Percentiles rank a stretch among this genome's conserved stretches.
These are phyloP conservation scores for Solanum infundibuliforme DNA, from an alignment of 257 asterid species.

Conservation along the genomic window DNA sequence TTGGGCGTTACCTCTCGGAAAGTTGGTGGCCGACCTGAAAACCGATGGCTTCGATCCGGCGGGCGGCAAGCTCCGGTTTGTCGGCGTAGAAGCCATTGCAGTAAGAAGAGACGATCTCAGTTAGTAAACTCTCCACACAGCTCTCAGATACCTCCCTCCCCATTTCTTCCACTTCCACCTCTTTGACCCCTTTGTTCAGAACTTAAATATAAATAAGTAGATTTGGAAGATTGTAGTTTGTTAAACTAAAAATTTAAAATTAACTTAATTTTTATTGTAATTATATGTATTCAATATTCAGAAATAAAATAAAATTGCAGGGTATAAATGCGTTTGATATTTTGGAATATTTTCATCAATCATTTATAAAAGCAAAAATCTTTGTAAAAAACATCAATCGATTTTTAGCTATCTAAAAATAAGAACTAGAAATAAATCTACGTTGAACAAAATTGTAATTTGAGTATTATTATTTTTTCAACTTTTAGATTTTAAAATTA, in stretches of 20 bases:
- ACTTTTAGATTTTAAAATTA: neutral
- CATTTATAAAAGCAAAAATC: neutral
- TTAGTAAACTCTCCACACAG: slow-evolving; percentile 84
- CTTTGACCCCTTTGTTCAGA: neutral
- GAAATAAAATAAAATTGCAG: neutral
- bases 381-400: neutral
- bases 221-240: neutral
- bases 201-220: neutral
- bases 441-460: neutral
- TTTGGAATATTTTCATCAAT: neutral
- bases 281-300: neutral
- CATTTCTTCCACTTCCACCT: slow-evolving; percentile 14
- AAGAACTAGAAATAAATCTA: too few relatives aligned
- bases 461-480: neutral
- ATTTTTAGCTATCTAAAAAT: neutral
- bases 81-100: slow-evolving; percentile 72
- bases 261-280: neutral
- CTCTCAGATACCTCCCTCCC: slow-evolving; percentile 83
- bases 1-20: slow-evolving; percentile 47
- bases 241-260: neutral
- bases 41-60: slow-evolving; percentile 92
- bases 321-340: neutral
- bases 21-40: slow-evolving; percentile 95
- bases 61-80: slow-evolving; percentile 95
- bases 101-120: slow-evolving; percentile 71